Percentiles rank a stretch among this genome's conserved stretches.
These are phyloP conservation scores for Teratosphaeria gauchensis DNA, from an alignment of 2,329 filamentous ascomycete species.

Conservation along the genomic window DNA sequence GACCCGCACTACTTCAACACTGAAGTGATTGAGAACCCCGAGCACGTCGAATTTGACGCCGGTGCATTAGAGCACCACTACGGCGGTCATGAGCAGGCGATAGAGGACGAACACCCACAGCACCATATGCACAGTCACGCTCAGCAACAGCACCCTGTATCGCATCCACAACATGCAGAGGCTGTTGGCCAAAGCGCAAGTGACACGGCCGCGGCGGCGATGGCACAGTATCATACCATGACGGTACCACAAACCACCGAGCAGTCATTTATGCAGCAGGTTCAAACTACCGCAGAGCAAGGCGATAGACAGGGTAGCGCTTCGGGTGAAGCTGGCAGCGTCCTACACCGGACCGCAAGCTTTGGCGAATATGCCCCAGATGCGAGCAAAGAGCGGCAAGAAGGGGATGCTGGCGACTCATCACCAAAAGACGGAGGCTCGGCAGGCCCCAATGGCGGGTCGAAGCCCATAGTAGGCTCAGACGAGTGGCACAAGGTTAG, in stretches of 20 bases:
- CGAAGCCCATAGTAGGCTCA: conserved; percentile 61
- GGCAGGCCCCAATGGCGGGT: neutral
- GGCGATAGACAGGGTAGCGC: conserved; percentile 11
- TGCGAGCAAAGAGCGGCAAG: conserved; percentile 1
- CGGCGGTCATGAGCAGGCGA: conserved; percentile 4
- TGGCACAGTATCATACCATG: conserved; percentile 44
- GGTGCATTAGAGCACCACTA: conserved; percentile 15
- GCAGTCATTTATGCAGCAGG: conserved; percentile 32
- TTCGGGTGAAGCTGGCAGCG: conserved; percentile 11
- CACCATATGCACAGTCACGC: conserved; percentile 4
- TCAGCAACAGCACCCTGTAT: conserved; percentile 1
- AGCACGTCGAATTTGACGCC: conserved; percentile 28
- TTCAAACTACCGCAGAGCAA: conserved; percentile 8
- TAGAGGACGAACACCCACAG: conserved; percentile 7
- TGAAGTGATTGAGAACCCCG: conserved; percentile 7
- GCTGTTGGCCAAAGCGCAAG: conserved; percentile 37
- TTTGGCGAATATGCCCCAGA: conserved; percentile 2
- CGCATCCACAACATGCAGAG: conserved; percentile 7
- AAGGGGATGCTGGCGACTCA: neutral
- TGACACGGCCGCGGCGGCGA: conserved; percentile 52
- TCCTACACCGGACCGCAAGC: conserved; percentile 8
- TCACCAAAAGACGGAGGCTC: conserved; percentile 1
- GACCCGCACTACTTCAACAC: conserved; percentile 25
- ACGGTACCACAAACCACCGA: conserved; percentile 48
- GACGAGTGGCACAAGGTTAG: conserved; percentile 97